phyloP scores from a whole-genome alignment of 176 grass and related monocot genomes.

The Lolium rigidum region DNA sequence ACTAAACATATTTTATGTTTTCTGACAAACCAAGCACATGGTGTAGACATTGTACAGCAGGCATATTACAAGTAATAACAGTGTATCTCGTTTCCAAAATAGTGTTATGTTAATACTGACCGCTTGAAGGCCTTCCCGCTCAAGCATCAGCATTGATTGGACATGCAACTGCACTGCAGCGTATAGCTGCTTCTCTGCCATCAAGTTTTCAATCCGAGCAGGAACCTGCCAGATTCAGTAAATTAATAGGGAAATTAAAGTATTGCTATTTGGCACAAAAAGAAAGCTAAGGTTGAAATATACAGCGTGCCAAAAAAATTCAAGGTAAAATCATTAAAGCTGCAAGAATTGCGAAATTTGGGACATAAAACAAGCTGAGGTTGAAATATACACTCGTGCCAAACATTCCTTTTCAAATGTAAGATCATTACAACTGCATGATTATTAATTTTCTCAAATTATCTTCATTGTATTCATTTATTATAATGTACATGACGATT shows the following conservation, averaged over 20 bases:
- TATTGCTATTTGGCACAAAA: conserved; percentile 14
- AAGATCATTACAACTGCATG: background rate
- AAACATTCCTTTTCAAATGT: conserved; percentile 11
- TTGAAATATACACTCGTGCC: background rate
- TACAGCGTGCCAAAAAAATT: background rate
- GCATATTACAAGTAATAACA: conserved; percentile 28
- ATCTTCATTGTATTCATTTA: background rate
- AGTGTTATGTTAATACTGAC: conserved; percentile 53
- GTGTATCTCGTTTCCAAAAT: conserved; percentile 10
- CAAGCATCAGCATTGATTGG: conserved; percentile 86
- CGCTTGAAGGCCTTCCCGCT: conserved; percentile 99
- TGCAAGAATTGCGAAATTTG: background rate
- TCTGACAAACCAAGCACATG: conserved; percentile 4
- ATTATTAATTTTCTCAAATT: conserved; percentile 9
- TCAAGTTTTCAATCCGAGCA: conserved; percentile 88
- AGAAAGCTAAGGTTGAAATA: conserved; percentile 12
- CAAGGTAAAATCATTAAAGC: background rate
- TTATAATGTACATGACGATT: background rate
- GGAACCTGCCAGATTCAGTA: conserved; percentile 70
- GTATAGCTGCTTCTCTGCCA: conserved; percentile 89
- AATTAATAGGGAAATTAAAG: conserved; percentile 35
- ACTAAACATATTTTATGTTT: background rate
- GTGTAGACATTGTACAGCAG: conserved; percentile 2
- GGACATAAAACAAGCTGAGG: conserved; percentile 10
- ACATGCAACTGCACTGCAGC: conserved; percentile 97